These are phyloP conservation scores for Claviceps arundinis DNA, from an alignment of 2,329 filamentous ascomycete species.

Conservation along the genomic window DNA sequence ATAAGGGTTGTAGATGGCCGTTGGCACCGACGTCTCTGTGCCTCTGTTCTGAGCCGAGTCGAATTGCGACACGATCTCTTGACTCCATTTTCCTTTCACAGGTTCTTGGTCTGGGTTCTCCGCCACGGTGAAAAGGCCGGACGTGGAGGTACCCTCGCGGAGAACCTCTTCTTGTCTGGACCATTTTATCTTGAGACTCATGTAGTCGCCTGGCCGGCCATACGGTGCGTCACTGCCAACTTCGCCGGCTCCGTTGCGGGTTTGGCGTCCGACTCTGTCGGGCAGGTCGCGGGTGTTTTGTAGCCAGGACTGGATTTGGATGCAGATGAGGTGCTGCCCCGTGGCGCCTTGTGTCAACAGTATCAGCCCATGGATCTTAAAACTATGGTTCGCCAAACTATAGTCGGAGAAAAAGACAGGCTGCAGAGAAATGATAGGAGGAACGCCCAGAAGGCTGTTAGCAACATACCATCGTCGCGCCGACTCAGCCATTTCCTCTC, in stretches of 20 bases:
- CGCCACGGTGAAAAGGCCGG: conserved; percentile 10
- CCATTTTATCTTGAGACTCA: conserved; percentile 10
- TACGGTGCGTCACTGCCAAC: too few relatives aligned
- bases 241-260: not conserved
- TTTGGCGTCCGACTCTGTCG: too few relatives aligned
- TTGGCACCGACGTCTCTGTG: not conserved
- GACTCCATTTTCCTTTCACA: not conserved
- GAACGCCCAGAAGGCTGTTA: not conserved
- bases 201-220: conserved; percentile 1
- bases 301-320: not conserved
- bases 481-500: not conserved
- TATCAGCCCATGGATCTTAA: not conserved
- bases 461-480: not conserved
- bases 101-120: not conserved
- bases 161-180: not conserved
- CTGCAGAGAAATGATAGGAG: not conserved
- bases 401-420: not conserved
- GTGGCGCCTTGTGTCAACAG: not conserved
- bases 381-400: not conserved
- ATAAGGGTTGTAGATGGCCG: not conserved
- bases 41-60: not conserved
- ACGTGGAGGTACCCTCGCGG: conserved; percentile 1
- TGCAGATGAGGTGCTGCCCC: not conserved
- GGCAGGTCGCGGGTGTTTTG: not conserved
- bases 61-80: not conserved